Conservation (phyloP, 148 eudicot species). For the Rhododendron williamsianum region DNA sequence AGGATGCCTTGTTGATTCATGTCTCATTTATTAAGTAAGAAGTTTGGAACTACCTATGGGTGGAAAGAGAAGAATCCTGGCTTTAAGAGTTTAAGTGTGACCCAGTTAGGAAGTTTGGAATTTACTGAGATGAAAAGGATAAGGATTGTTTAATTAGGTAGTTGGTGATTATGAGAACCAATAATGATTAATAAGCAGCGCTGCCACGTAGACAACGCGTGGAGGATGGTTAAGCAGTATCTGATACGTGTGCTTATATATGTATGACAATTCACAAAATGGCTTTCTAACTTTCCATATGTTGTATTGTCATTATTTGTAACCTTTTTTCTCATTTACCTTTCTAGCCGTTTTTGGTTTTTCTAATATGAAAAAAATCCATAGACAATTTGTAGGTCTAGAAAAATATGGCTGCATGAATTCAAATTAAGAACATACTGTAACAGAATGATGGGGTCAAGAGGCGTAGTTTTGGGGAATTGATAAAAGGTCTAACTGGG, state of each 20-base stretch:
- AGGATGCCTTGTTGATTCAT: neutral
- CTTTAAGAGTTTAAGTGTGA: neutral
- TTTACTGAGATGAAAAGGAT: neutral
- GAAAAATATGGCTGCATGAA: neutral
- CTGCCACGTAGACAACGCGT: neutral
- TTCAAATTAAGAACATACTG: neutral
- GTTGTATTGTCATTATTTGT: neutral
- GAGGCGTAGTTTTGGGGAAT: neutral
- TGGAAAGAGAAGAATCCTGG: neutral
- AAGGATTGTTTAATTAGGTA: neutral
- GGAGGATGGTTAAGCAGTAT: neutral
- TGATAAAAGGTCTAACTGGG: constrained; percentile 1
- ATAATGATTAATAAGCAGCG: neutral
- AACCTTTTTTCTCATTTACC: neutral
- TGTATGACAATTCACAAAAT: neutral
- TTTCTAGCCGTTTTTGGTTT: neutral
- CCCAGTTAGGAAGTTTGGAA: neutral
- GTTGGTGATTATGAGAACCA: neutral
- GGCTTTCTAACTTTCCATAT: neutral
- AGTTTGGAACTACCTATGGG: neutral
- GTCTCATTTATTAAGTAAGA: neutral
- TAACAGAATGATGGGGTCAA: neutral
- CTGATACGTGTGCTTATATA: neutral
- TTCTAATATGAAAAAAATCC: neutral
- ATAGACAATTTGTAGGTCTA: neutral